A percentile compares a stretch with the other conserved stretches of the same genome.
phyloP scores from a whole-genome alignment of 2,329 filamentous ascomycete species.

The Cryphonectria naterciae region DNA sequence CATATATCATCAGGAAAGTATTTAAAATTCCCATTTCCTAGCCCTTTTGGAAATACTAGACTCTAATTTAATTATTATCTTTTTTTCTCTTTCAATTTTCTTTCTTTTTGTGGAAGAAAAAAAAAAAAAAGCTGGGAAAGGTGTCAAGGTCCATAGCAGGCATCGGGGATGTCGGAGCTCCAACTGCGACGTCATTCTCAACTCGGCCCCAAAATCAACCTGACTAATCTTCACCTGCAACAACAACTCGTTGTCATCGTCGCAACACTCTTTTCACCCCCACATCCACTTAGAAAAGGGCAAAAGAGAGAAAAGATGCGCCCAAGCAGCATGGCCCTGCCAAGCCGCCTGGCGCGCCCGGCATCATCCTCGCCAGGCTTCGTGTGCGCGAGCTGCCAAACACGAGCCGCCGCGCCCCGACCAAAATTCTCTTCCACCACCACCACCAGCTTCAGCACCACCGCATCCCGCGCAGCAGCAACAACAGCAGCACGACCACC shows the following conservation, averaged over 20 bases:
- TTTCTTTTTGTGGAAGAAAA: too few relatives aligned
- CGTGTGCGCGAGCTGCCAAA: conserved; percentile 25
- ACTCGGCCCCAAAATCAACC: not conserved
- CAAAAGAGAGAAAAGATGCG: not conserved
- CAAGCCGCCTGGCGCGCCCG: conserved; percentile 6
- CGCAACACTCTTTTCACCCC: not conserved
- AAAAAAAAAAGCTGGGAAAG: not conserved
- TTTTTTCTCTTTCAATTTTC: too few relatives aligned
- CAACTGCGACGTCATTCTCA: conserved; percentile 2
- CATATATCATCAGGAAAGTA: too few relatives aligned
- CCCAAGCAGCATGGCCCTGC: not conserved
- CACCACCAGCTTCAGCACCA: not conserved
- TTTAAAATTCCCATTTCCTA: too few relatives aligned
- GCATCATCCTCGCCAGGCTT: conserved; percentile 14
- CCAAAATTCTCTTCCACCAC: conserved; percentile 13
- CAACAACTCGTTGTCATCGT: not conserved
- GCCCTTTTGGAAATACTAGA: too few relatives aligned
- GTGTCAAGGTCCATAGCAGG: not conserved
- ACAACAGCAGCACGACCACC: conserved; percentile 24
- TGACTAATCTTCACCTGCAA: not conserved
- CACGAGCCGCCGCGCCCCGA: conserved; percentile 7
- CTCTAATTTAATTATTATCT: too few relatives aligned
- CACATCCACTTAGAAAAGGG: not conserved
- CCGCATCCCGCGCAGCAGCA: conserved; percentile 21
- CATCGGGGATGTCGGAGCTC: not conserved